Conservation (phyloP, 2,329 filamentous ascomycete species). For the Alternaria dauci region DNA sequence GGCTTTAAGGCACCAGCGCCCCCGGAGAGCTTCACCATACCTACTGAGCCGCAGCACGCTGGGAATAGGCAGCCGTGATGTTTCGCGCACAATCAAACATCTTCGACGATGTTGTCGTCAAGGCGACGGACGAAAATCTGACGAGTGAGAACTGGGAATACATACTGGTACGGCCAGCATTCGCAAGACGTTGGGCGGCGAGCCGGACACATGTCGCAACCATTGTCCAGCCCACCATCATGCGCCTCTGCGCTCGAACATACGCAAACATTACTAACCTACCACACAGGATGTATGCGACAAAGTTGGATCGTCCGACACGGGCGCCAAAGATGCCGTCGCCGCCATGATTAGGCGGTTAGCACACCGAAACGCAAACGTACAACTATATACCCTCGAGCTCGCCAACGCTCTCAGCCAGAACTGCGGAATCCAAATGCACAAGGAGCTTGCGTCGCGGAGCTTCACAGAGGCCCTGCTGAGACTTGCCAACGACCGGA, state of each 20-base stretch:
- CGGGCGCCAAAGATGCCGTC: conserved; percentile 79
- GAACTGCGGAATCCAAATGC: conserved; percentile 86
- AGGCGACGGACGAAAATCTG: conserved; percentile 97
- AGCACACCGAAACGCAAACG: conserved; percentile 93
- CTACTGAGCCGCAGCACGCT: neutral
- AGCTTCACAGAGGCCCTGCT: conserved; percentile 94
- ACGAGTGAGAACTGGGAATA: conserved; percentile 83
- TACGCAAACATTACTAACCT: conserved; percentile 20
- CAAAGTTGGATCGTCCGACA: conserved; percentile 63
- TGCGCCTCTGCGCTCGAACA: neutral
- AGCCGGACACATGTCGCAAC: conserved; percentile 3
- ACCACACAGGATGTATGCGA: conserved; percentile 66
- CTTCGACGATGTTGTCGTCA: conserved; percentile 76
- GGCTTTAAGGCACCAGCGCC: conserved; percentile 13
- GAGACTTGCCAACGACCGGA: conserved; percentile 89
- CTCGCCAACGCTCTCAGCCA: conserved; percentile 90
- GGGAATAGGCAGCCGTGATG: conserved; percentile 47
- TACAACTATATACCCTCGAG: conserved; percentile 91
- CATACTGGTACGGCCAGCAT: conserved; percentile 61
- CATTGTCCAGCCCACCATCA: neutral
- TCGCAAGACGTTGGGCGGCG: neutral
- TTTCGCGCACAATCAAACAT: conserved; percentile 68
- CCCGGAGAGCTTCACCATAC: conserved; percentile 8
- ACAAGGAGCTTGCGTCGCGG: conserved; percentile 87
- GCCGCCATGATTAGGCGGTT: conserved; percentile 90